phyloP scores from a whole-genome alignment of 2,329 filamentous ascomycete species.

The Xylariales sp. region DNA sequence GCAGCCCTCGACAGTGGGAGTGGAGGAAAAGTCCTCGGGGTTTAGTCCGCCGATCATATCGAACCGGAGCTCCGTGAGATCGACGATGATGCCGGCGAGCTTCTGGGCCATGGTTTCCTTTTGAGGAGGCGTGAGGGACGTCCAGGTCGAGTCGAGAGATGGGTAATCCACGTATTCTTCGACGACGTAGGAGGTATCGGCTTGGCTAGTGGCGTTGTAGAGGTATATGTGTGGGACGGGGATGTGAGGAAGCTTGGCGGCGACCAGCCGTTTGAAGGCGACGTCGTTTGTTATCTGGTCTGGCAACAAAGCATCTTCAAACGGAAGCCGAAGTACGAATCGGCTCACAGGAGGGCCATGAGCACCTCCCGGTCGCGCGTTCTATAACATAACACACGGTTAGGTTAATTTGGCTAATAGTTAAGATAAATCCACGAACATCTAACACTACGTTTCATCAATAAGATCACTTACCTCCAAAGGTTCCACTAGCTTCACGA shows the following conservation, averaged over 20 bases:
- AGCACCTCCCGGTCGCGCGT: not conserved
- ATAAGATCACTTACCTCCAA: not conserved
- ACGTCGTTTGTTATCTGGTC: constrained; percentile 32
- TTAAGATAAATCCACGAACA: no score
- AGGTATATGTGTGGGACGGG: constrained; percentile 26
- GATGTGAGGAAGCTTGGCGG: constrained; percentile 28
- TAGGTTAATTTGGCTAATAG: no score
- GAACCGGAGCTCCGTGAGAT: constrained; percentile 25
- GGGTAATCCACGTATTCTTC: constrained; percentile 30
- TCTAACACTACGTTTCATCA: no score
- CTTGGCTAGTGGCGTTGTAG: constrained; percentile 18
- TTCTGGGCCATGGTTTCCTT: constrained; percentile 18
- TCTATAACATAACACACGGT: not conserved
- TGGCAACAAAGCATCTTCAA: constrained; percentile 19
- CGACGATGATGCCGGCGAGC: constrained; percentile 24
- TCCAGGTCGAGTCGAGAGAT: constrained; percentile 21
- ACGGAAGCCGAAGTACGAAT: constrained; percentile 27
- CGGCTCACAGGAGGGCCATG: not conserved
- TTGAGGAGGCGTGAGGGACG: constrained; percentile 11
- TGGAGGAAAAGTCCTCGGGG: constrained; percentile 3
- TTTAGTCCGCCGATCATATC: constrained; percentile 29
- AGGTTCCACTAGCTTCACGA: constrained; percentile 6
- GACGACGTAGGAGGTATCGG: constrained; percentile 17
- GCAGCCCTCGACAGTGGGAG: constrained; percentile 29
- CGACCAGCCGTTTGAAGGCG: constrained; percentile 30